A percentile compares a stretch with the other conserved stretches of the same genome.
Conservation (phyloP, 495 filamentous ascomycete species). For the Durotheca rogersii region DNA sequence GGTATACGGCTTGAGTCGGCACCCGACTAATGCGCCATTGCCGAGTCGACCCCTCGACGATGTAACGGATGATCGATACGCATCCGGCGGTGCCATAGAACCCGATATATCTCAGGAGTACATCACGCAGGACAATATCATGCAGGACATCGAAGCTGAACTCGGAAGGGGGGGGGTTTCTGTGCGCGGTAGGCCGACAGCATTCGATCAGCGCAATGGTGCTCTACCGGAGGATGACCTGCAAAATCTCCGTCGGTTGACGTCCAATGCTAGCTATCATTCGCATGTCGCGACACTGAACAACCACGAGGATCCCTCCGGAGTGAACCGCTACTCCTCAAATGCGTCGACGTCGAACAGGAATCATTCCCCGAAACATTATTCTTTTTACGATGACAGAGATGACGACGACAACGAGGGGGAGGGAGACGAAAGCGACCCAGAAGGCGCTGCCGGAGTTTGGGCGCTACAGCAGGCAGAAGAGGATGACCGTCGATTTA, state of each 20-base stretch:
- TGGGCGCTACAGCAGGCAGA: conserved; percentile 83
- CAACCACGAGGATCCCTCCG: conserved; percentile 31
- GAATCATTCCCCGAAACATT: conserved; percentile 38
- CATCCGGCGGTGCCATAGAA: conserved; percentile 24
- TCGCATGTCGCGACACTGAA: conserved; percentile 51
- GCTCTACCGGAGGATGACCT: conserved; percentile 45
- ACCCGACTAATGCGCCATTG: conserved; percentile 57
- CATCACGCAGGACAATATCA: conserved; percentile 50
- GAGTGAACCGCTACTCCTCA: conserved; percentile 47
- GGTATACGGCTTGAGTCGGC: conserved; percentile 44
- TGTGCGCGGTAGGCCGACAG: conserved; percentile 22
- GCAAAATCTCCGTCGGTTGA: conserved; percentile 44
- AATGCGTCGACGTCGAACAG: conserved; percentile 51
- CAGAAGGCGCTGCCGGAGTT: conserved; percentile 84
- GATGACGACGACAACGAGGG: conserved; percentile 34
- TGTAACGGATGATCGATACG: conserved; percentile 43
- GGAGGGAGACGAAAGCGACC: conserved; percentile 73
- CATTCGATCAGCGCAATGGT: conserved; percentile 40
- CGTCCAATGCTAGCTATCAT: conserved; percentile 42
- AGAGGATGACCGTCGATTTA: conserved; percentile 73
- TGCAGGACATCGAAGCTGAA: conserved; percentile 57
- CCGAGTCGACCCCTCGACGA: conserved; percentile 53
- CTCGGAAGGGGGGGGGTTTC: conserved; percentile 37
- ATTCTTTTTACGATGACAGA: conserved; percentile 14
- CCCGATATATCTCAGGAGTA: conserved; percentile 35